These are phyloP conservation scores for Naganishia vaughanmartiniae DNA, from an alignment of 768 basidiomycete species.

Conservation along the genomic window DNA sequence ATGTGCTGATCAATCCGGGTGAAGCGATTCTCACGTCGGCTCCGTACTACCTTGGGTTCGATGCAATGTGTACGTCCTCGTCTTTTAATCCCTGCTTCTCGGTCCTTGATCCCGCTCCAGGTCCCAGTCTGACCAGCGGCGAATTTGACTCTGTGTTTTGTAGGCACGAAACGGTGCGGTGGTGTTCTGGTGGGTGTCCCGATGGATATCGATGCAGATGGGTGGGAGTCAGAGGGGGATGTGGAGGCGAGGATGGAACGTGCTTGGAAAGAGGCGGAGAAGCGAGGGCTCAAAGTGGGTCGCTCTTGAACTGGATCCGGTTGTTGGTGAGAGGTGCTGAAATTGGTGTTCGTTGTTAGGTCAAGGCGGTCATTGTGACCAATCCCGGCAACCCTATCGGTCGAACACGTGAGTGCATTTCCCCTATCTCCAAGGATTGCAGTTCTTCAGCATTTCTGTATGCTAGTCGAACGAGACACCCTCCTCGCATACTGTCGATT, in stretches of 20 bases:
- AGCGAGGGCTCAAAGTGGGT: conserved; percentile 40
- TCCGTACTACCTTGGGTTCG: conserved; percentile 41
- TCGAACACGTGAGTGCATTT: conserved; percentile 15
- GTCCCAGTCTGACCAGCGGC: too few species aligned
- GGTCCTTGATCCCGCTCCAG: not conserved
- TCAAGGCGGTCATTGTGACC: conserved; percentile 2
- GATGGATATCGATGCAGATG: conserved; percentile 39
- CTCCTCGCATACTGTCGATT: conserved; percentile 46
- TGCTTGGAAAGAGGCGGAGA: conserved; percentile 33
- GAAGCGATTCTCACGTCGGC: conserved; percentile 46
- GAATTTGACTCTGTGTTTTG: not conserved
- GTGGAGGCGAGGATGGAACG: conserved; percentile 37
- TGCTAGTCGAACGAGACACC: conserved; percentile 44
- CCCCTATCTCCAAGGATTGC: conserved; percentile 36
- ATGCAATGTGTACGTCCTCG: conserved; percentile 33
- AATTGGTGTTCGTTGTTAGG: conserved; percentile 34
- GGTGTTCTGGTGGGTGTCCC: conserved; percentile 41
- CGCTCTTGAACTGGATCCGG: too few species aligned
- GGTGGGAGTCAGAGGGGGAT: conserved; percentile 35
- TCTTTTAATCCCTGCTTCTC: not conserved
- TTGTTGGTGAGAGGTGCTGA: not conserved
- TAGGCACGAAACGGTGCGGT: conserved; percentile 40
- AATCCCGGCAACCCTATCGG: conserved; percentile 21
- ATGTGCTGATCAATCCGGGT: conserved; percentile 46
- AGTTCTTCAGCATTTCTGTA: conserved; percentile 41